These are phyloP conservation scores for Saitoella complicata DNA, from an alignment of 805 yeast genomes.

Conservation along the genomic window DNA sequence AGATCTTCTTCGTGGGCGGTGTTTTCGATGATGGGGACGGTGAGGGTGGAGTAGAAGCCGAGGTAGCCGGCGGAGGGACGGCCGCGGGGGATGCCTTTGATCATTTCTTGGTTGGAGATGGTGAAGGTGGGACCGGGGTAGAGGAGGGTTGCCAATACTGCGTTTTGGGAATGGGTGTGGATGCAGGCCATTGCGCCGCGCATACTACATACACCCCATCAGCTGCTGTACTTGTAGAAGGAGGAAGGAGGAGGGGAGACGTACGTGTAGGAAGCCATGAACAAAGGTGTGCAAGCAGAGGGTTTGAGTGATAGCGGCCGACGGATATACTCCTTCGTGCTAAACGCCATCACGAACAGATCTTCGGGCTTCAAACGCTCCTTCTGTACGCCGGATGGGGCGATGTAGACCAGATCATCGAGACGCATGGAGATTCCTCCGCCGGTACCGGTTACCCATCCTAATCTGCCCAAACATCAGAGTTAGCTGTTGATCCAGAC, in stretches of 20 bases:
- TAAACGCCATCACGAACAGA: constrained; percentile 57
- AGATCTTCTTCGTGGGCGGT: constrained; percentile 78
- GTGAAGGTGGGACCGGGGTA: constrained; percentile 48
- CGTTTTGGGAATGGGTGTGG: constrained; percentile 83
- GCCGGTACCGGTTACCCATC: too few relatives aligned
- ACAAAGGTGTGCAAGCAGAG: constrained; percentile 87
- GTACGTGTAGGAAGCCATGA: constrained; percentile 46
- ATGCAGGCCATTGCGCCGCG: constrained; percentile 81
- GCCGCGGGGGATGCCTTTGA: constrained; percentile 65
- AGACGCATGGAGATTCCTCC: too few relatives aligned
- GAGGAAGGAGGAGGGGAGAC: neutral
- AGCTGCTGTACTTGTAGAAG: too few relatives aligned
- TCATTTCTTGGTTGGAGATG: constrained; percentile 74
- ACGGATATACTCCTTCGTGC: constrained; percentile 35
- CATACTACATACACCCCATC: constrained; percentile 14
- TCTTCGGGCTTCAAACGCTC: constrained; percentile 71
- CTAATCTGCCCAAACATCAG: too few relatives aligned
- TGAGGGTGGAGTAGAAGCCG: constrained; percentile 55
- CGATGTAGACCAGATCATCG: constrained; percentile 46
- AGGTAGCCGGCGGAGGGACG: constrained; percentile 46
- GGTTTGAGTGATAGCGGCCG: constrained; percentile 60
- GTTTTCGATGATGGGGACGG: constrained; percentile 82
- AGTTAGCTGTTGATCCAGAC: too few relatives aligned
- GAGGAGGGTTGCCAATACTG: constrained; percentile 63
- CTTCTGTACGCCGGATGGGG: constrained; percentile 95